Evolutionary conservation across 2,329 filamentous ascomycete genomes (phyloP).

Genomic region (Phyllosticta paracitricarpa): DNA sequence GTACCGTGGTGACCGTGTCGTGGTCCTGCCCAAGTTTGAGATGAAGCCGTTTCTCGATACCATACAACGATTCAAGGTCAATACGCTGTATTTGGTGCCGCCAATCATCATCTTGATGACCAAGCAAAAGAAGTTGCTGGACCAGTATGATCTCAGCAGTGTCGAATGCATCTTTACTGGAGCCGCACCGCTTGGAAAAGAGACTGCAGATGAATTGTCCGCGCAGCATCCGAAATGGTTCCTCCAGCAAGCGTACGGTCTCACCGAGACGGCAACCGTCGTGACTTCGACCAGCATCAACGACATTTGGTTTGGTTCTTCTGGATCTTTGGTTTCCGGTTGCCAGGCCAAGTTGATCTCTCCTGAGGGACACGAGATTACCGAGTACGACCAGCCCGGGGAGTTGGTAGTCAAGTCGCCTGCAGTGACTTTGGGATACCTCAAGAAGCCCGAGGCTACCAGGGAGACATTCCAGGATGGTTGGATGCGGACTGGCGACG

Average conservation of each 20-base stretch:
- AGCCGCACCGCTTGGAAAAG: constrained; percentile 66
- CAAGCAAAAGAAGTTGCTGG: constrained; percentile 50
- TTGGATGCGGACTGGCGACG: constrained; percentile 80
- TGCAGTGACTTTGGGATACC: constrained; percentile 68
- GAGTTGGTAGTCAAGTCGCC: constrained; percentile 74
- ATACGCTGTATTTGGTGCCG: constrained; percentile 60
- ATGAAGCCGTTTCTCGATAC: constrained; percentile 52
- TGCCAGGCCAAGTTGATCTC: constrained; percentile 57
- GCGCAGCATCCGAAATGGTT: constrained; percentile 54
- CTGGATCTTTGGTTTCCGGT: constrained; percentile 58
- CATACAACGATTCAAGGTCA: constrained; percentile 61
- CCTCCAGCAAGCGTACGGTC: constrained; percentile 63
- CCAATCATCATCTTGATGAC: constrained; percentile 72
- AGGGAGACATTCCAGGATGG: constrained; percentile 67
- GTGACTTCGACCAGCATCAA: constrained; percentile 49
- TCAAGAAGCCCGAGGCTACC: constrained; percentile 77
- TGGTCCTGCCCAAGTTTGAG: constrained; percentile 69
- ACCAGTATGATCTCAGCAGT: constrained; percentile 61
- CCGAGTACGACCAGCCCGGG: constrained; percentile 61
- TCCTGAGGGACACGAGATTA: constrained; percentile 60
- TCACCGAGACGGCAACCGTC: constrained; percentile 70
- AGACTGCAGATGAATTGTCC: constrained; percentile 56
- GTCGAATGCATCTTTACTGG: constrained; percentile 60
- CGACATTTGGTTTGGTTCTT: constrained; percentile 63
- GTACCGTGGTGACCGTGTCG: constrained; percentile 62